phyloP scores from a whole-genome alignment of 2,329 filamentous ascomycete genomes.

The Calonectria fujianensis region DNA sequence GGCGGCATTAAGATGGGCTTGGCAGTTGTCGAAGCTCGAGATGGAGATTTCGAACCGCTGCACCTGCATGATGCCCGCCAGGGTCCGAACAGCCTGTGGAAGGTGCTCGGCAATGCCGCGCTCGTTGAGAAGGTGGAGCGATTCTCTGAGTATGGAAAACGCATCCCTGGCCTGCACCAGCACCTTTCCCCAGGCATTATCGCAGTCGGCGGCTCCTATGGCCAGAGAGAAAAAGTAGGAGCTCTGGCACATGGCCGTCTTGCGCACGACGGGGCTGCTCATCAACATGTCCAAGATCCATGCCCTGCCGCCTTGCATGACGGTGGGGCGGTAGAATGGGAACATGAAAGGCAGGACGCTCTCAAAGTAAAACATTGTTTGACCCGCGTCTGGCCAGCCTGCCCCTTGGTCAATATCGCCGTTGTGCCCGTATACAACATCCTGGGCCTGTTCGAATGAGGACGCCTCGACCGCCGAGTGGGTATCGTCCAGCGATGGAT shows the following conservation, averaged over 20 bases:
- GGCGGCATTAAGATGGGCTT: slow-evolving; percentile 20
- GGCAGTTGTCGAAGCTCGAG: slow-evolving; percentile 28
- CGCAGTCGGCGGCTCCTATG: not conserved
- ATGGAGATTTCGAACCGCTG: slow-evolving; percentile 31
- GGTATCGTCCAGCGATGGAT: not conserved
- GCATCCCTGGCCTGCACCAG: slow-evolving; percentile 12
- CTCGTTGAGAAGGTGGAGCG: not conserved
- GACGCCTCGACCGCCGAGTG: not conserved
- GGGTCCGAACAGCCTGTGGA: not conserved
- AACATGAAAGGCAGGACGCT: slow-evolving; percentile 71
- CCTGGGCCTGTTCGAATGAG: not conserved
- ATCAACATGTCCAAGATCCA: slow-evolving; percentile 72
- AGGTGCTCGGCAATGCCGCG: slow-evolving; percentile 9
- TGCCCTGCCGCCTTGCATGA: slow-evolving; percentile 68
- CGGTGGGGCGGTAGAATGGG: slow-evolving; percentile 71
- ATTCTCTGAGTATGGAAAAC: not conserved
- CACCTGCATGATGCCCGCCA: slow-evolving; percentile 21
- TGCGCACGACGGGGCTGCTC: slow-evolving; percentile 69
- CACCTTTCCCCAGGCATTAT: slow-evolving; percentile 12
- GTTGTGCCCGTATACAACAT: not conserved
- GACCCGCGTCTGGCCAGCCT: not conserved
- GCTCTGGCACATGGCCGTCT: slow-evolving; percentile 65
- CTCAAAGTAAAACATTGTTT: slow-evolving; percentile 55
- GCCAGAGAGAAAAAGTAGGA: slow-evolving; percentile 41
- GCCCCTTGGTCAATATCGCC: not conserved